phyloP scores from a whole-genome alignment of 2,329 filamentous ascomycete genomes.

The Phaeosphaeriaceae sp. region DNA sequence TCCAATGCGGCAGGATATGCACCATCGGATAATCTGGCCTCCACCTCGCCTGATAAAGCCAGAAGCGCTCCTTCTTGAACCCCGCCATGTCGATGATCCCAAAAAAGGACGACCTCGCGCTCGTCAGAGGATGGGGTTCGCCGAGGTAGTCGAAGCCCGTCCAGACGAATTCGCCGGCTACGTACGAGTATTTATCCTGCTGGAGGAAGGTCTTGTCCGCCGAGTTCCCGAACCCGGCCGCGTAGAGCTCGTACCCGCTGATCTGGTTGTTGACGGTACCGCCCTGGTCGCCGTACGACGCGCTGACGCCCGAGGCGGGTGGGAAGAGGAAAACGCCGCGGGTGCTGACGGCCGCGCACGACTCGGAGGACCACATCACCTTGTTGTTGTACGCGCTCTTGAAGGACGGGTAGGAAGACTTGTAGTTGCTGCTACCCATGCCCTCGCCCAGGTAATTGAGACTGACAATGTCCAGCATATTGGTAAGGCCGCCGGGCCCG shows the following conservation, averaged over 20 bases:
- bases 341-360: conserved; percentile 54
- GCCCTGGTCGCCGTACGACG: conserved; percentile 38
- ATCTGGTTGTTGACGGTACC: conserved; percentile 50
- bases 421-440: conserved; percentile 37
- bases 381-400: conserved; percentile 56
- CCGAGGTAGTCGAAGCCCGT: conserved; percentile 60
- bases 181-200: conserved; percentile 58
- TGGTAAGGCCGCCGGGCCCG: conserved; percentile 48
- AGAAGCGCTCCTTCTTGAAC: conserved; percentile 64
- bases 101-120: conserved; percentile 58
- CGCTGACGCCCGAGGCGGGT: conserved; percentile 50
- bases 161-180: conserved; percentile 63
- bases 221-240: conserved; percentile 54
- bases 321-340: conserved; percentile 62
- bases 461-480: conserved; percentile 55
- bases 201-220: conserved; percentile 61
- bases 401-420: conserved; percentile 55
- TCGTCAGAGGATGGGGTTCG: conserved; percentile 58
- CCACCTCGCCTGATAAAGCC: conserved; percentile 63
- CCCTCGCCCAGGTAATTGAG: conserved; percentile 65
- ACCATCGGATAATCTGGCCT: conserved; percentile 55
- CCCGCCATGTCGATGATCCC: conserved; percentile 65
- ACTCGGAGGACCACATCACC: conserved; percentile 46
- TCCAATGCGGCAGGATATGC: conserved; percentile 65
- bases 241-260: conserved; percentile 61